Evolutionary conservation across 2,329 filamentous ascomycete species (phyloP).

Genomic region (Fusarium piperis): DNA sequence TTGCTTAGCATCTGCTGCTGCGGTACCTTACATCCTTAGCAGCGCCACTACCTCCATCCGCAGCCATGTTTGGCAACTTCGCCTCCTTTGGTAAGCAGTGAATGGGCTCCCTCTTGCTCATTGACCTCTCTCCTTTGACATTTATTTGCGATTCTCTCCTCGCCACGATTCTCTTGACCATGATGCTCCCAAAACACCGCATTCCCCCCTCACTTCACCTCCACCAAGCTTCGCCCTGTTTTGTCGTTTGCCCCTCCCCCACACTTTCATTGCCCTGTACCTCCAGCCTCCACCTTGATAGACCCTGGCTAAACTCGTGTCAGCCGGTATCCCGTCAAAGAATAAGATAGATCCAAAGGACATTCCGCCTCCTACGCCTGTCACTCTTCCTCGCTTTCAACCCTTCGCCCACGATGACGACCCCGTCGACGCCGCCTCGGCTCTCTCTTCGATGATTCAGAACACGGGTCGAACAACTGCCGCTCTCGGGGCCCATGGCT

Average conservation of each 20-base stretch:
- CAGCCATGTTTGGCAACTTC: slow-evolving; percentile 57
- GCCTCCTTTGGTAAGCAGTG: slow-evolving; percentile 51
- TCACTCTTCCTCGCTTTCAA: slow-evolving; percentile 60
- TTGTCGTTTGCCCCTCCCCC: slow-evolving; percentile 20
- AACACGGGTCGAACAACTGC: slow-evolving; percentile 60
- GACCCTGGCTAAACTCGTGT: slow-evolving; percentile 33
- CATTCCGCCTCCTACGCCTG: slow-evolving; percentile 65
- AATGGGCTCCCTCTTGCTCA: slow-evolving; percentile 1
- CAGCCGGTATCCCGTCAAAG: slow-evolving; percentile 44
- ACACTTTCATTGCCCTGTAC: slow-evolving; percentile 10
- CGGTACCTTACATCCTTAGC: slow-evolving; percentile 29
- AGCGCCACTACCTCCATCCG: slow-evolving; percentile 31
- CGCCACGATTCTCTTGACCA: neutral
- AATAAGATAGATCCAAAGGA: slow-evolving; percentile 57
- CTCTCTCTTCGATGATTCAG: slow-evolving; percentile 62
- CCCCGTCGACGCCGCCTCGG: slow-evolving; percentile 43
- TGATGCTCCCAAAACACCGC: slow-evolving; percentile 31
- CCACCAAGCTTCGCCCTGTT: slow-evolving; percentile 2
- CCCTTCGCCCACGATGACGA: slow-evolving; percentile 49
- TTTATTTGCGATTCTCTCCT: neutral
- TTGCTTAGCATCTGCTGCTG: slow-evolving; percentile 20
- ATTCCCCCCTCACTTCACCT: slow-evolving; percentile 28
- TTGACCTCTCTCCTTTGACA: slow-evolving; percentile 8
- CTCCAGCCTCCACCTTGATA: slow-evolving; percentile 21
- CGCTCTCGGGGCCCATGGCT: slow-evolving; percentile 54